Evolutionary conservation across 2,329 filamentous ascomycete genomes (phyloP), one percentile per base, ranked within the genome.

Genomic region (Fusarium sp.): DNA sequence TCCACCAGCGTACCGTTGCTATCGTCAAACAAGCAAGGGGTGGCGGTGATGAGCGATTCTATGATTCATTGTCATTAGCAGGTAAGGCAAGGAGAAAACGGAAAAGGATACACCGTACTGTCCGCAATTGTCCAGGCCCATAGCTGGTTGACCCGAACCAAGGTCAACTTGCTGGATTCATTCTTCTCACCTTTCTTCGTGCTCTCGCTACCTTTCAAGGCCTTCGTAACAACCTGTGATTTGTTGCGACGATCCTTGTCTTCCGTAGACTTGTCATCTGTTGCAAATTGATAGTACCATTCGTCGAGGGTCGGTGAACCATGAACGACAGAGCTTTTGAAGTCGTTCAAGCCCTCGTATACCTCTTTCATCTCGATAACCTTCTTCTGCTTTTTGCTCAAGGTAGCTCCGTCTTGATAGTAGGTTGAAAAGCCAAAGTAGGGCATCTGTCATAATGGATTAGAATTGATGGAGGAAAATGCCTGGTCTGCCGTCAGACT

Each of bases 31-130:
- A 20, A 24, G 1, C 11, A n/a, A 5, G 67, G 16, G 0, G 56
- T 35, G 14, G 67, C 27, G 5, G 67, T 67, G 1, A 69, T 62
- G 1, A 63, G 14, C 57, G 64, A 69, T 1, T 67, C 57, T 69
- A 33, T 6, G 27, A 8, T 22, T 24, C 4, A 8, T 9, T 4
- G 8, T 16, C 0, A 1, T 45, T 48, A 48, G 43, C 8, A 10
- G 1, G 13, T 18, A 10, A 4, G 14, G 2, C 5, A 48, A 48
- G 4, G 13, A 24, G 4, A 48, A 24, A 16, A 7, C 3, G 22
- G 20, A 18, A 6, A 9, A 3, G 22, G 14, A 45, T 24, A 24
- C 0, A 9, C n/a, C 57, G 5, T 57, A 64, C 65, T 45, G 6
- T 65, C 7, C 3, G 27, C 18, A 31, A 68, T n/a, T 0, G 63